Evolutionary conservation across 495 filamentous ascomycete genomes (phyloP).

Genomic region (Tuber borchii): DNA sequence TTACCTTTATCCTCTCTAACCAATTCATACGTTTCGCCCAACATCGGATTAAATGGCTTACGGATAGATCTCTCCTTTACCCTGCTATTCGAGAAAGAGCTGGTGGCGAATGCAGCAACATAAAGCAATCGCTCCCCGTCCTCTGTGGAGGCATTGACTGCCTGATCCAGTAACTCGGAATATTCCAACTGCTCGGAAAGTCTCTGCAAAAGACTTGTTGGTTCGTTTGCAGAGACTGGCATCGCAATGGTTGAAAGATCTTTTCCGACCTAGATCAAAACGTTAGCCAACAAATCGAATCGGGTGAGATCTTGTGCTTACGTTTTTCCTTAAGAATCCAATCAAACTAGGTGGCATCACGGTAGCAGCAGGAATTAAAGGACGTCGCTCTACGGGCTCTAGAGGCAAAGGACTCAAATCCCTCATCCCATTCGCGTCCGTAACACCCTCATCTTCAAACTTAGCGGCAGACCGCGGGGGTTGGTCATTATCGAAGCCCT

Average conservation of each 20-base stretch:
- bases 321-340: slow-evolving; percentile 91
- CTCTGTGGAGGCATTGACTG: slow-evolving; percentile 52
- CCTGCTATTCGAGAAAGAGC: slow-evolving; percentile 67
- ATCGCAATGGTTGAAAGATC: slow-evolving; percentile 92
- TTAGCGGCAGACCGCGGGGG: slow-evolving; percentile 46
- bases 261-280: slow-evolving; percentile 53
- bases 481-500: slow-evolving; percentile 50
- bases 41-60: slow-evolving; percentile 96
- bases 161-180: slow-evolving; percentile 70
- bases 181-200: slow-evolving; percentile 87
- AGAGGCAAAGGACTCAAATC: slow-evolving; percentile 69
- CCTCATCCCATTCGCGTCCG: slow-evolving; percentile 18
- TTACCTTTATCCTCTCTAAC: slow-evolving; percentile 66
- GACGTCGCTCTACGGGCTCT: slow-evolving; percentile 58
- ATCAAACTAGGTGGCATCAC: slow-evolving; percentile 82
- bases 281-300: background rate
- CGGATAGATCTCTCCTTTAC: slow-evolving; percentile 85
- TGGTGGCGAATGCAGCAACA: slow-evolving; percentile 85
- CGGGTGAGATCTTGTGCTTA: slow-evolving; percentile 40
- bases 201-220: slow-evolving; percentile 78
- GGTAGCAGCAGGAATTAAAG: slow-evolving; percentile 62
- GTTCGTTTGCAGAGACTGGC: slow-evolving; percentile 95
- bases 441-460: slow-evolving; percentile 11
- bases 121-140: slow-evolving; percentile 67
- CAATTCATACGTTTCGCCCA: slow-evolving; percentile 92